phyloP scores from a whole-genome alignment of 1,284 basidiomycete species.

The Cystobasidium sp. region DNA sequence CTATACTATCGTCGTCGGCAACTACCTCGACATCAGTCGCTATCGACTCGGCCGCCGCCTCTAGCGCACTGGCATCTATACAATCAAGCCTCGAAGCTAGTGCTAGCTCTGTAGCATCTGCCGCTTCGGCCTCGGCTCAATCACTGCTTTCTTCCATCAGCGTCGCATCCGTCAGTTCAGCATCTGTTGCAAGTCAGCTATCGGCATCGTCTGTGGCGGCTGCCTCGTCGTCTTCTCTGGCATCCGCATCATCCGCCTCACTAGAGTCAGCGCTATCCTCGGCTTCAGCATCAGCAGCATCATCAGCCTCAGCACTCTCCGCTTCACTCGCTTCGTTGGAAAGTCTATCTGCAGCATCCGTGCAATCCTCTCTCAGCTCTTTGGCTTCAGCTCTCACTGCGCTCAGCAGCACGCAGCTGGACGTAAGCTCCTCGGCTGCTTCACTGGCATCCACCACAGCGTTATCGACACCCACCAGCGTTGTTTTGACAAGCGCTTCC shows the following conservation, averaged over 20 bases:
- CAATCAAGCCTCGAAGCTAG: conserved; percentile 32
- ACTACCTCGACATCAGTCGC: background rate
- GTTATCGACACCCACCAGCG: background rate
- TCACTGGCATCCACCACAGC: background rate
- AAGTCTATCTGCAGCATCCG: conserved; percentile 19
- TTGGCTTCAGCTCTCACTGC: conserved; percentile 7
- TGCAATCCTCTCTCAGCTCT: conserved; percentile 19
- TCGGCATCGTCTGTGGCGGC: conserved; percentile 3
- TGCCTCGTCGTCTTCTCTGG: conserved; percentile 11
- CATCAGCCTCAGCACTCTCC: conserved; percentile 31
- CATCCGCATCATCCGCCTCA: conserved; percentile 22
- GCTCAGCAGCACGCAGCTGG: conserved; percentile 2
- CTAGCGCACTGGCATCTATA: conserved; percentile 28
- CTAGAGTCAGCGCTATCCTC: conserved; percentile 5
- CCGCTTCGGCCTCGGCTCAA: conserved; percentile 34
- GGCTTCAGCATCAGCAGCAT: conserved; percentile 15
- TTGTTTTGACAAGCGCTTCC: conserved; percentile 1
- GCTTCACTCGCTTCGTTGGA: conserved; percentile 19
- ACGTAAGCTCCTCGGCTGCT: conserved; percentile 14
- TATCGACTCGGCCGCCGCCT: conserved; percentile 25
- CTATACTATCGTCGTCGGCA: background rate
- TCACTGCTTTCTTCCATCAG: conserved; percentile 30
- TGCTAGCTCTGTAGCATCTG: conserved; percentile 29
- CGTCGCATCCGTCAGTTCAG: conserved; percentile 18
- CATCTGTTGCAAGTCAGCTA: conserved; percentile 23